Evolutionary conservation across 495 filamentous ascomycete species (phyloP), one percentile per base, ranked within the genome.

Genomic region (Podospora anserina): DNA sequence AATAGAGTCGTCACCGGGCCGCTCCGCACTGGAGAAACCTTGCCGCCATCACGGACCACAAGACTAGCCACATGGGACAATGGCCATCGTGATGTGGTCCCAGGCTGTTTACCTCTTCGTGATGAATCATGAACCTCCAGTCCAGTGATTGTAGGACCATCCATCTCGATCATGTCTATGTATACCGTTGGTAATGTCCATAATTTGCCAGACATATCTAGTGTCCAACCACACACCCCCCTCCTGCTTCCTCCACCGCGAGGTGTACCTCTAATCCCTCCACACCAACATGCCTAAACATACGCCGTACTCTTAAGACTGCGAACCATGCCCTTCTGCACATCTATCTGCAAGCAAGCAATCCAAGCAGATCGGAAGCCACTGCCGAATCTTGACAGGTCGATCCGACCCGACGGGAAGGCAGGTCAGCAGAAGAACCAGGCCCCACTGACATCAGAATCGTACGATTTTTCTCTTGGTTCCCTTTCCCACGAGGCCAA

Each of bases 401-500:
- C 56, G 19, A 59, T 20, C 26, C 56, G 19, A 59, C 13, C 56
- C 56, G 19, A 20, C 56, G 56, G 56, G n/a, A 59, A 20, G 39
- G 19, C 16, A 59, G 56, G 23, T 23, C 1, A 23, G 23, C 7
- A 58, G 18, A 58, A 58, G 34, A 39, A 39, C 34, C 39, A 66
- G 64, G 60, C 72, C 71, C 61, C 27, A 34, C 67, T 72, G 73
- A 74, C 75, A 74, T 75, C 73, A 77, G 64, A 77, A 77, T 77
- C 75, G 75, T 77, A 77, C 75, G 69, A 77, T 70, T 70, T 71
- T 68, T 19, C 49, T 32, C 56, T 54, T 61, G 53, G 63, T 19
- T 23, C 58, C 23, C 34, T 49, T 16, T 18, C 11, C 23, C 9
- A 49, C 13, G 39, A 49, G 39, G 39, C 11, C 34, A 39, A 39